A percentile compares a stretch with the other conserved stretches of the same genome.
phyloP scores from a whole-genome alignment of 768 basidiomycete genomes.

The Leucogyrophana mollusca region DNA sequence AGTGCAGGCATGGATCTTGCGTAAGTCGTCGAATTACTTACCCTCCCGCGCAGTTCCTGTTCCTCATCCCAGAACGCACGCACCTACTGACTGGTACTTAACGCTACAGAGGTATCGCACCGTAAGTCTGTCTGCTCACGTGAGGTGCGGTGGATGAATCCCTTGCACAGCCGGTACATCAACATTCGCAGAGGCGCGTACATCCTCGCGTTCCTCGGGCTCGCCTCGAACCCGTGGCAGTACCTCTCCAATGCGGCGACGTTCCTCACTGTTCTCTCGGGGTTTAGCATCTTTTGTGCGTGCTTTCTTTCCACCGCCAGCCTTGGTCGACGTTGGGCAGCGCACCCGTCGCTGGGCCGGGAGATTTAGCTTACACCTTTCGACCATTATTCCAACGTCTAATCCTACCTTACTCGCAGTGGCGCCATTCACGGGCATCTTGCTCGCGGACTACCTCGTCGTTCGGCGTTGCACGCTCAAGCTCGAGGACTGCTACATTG shows the following conservation, averaged over 20 bases:
- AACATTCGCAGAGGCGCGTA: slow-evolving; percentile 12
- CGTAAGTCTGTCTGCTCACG: background rate
- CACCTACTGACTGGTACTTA: too few relatives aligned
- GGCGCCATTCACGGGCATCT: slow-evolving; percentile 8
- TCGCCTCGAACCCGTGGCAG: slow-evolving; percentile 10
- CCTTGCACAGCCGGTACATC: slow-evolving; percentile 6
- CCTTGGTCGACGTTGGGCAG: too few relatives aligned
- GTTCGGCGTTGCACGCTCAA: slow-evolving; percentile 3
- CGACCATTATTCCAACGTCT: too few relatives aligned
- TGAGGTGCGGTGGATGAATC: too few relatives aligned
- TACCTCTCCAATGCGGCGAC: slow-evolving; percentile 8
- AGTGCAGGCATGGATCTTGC: slow-evolving; percentile 19
- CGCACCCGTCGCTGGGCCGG: too few relatives aligned
- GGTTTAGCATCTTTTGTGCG: slow-evolving; percentile 9
- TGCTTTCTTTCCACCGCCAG: too few relatives aligned
- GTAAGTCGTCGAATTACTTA: slow-evolving; percentile 9
- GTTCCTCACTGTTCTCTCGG: slow-evolving; percentile 7
- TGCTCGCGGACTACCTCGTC: slow-evolving; percentile 12
- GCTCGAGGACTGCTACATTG: slow-evolving; percentile 7
- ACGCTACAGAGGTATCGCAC: background rate
- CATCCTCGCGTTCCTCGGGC: slow-evolving; percentile 6
- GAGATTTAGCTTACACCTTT: too few relatives aligned
- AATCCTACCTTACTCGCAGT: too few relatives aligned
- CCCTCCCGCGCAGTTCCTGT: too few relatives aligned
- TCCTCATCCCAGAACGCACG: too few relatives aligned